A percentile compares a stretch with the other conserved stretches of the same genome.
These are phyloP conservation scores for Saccharomycopsis sp. DNA, from an alignment of 805 yeast species.

Conservation along the genomic window DNA sequence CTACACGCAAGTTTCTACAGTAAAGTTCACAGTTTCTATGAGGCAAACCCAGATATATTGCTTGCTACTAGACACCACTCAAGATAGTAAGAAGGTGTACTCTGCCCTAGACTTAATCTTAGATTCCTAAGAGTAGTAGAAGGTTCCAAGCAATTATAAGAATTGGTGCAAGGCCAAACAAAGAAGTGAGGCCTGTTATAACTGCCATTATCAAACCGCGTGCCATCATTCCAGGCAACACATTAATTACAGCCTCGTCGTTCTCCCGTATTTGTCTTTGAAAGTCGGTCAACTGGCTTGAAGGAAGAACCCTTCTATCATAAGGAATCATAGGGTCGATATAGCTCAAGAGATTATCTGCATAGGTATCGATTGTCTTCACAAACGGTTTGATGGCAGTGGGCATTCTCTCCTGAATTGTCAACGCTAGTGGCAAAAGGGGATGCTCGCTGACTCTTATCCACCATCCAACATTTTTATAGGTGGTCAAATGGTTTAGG, in stretches of 20 bases:
- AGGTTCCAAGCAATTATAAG: neutral
- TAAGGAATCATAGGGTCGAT: constrained; percentile 12
- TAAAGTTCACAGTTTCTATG: too few species aligned
- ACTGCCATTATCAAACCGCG: neutral
- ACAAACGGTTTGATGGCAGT: constrained; percentile 1
- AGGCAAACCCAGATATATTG: too few species aligned
- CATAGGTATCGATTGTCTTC: constrained; percentile 3
- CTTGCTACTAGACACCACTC: neutral
- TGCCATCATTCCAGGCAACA: neutral
- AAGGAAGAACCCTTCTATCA: constrained; percentile 12
- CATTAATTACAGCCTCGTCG: neutral
- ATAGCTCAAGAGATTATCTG: constrained; percentile 2
- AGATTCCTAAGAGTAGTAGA: neutral
- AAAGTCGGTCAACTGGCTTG: constrained; percentile 9
- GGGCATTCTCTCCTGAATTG: constrained; percentile 8
- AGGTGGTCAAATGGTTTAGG: constrained; percentile 14
- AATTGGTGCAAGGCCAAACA: neutral
- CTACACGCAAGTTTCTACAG: too few species aligned
- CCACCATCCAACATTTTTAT: constrained; percentile 1
- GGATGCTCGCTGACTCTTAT: neutral
- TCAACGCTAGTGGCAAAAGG: neutral
- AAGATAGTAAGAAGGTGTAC: neutral
- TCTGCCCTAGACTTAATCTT: neutral
- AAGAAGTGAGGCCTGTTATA: neutral
- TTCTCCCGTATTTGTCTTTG: constrained; percentile 10